phyloP scores from a whole-genome alignment of 495 filamentous ascomycete genomes.

The Aspergillus hancockii region DNA sequence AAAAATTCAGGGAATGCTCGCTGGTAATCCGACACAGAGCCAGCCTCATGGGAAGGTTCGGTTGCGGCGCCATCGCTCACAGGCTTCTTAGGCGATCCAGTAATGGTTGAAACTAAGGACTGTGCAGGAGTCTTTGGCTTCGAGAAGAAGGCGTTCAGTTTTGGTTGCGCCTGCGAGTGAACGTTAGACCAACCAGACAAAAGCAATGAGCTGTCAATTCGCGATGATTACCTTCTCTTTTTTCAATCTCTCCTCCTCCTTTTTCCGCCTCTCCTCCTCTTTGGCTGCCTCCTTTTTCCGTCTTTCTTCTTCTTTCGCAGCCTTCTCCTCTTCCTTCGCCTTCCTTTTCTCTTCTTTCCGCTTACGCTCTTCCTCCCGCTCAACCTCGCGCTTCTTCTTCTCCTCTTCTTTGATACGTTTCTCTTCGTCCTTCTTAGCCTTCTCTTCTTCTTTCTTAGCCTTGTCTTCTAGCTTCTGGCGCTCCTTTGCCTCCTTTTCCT shows the following conservation, averaged over 20 bases:
- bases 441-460: slow-evolving; percentile 45
- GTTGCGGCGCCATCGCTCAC: slow-evolving; percentile 13
- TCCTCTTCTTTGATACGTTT: slow-evolving; percentile 48
- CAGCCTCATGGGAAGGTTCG: slow-evolving; percentile 18
- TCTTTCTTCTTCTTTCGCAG: slow-evolving; percentile 31
- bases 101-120: slow-evolving; percentile 19
- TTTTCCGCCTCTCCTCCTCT: slow-evolving; percentile 59
- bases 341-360: slow-evolving; percentile 50
- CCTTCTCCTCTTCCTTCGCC: slow-evolving; percentile 64
- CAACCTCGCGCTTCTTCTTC: slow-evolving; percentile 38
- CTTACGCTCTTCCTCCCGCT: slow-evolving; percentile 33
- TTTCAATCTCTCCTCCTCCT: slow-evolving; percentile 63
- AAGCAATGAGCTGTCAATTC: not conserved
- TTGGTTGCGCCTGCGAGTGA: slow-evolving; percentile 52
- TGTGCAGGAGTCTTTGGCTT: slow-evolving; percentile 43
- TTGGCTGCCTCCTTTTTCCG: slow-evolving; percentile 48
- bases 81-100: slow-evolving; percentile 28
- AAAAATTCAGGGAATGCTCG: slow-evolving; percentile 78
- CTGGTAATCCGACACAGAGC: slow-evolving; percentile 61
- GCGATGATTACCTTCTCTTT: slow-evolving; percentile 59
- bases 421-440: slow-evolving; percentile 42
- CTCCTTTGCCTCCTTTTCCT: slow-evolving; percentile 46
- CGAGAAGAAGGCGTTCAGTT: slow-evolving; percentile 62
- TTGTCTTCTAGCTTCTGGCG: slow-evolving; percentile 43
- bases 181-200: not conserved